These are phyloP conservation scores for Xylaria sp. DNA, from an alignment of 2,329 filamentous ascomycete genomes.

Conservation along the genomic window DNA sequence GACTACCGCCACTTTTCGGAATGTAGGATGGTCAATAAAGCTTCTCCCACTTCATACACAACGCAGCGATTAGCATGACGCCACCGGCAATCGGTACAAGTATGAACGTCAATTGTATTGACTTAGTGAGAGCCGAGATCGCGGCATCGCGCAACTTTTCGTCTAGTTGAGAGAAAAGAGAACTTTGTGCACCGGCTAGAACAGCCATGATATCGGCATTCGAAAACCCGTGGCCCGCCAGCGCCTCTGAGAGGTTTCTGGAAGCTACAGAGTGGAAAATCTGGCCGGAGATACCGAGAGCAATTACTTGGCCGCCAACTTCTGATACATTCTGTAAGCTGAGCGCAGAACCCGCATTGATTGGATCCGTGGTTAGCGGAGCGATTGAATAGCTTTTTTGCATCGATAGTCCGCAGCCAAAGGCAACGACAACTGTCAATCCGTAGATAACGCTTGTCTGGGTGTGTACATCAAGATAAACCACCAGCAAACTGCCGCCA, in stretches of 20 bases:
- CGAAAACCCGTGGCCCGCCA: slow-evolving; percentile 45
- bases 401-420: slow-evolving; percentile 45
- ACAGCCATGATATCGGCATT: slow-evolving; percentile 46
- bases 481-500: slow-evolving; percentile 45
- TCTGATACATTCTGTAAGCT: slow-evolving; percentile 36
- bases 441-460: slow-evolving; percentile 47
- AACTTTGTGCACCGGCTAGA: slow-evolving; percentile 49
- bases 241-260: slow-evolving; percentile 38
- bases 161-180: slow-evolving; percentile 46
- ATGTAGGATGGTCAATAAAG: slow-evolving; percentile 26
- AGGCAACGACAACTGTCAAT: slow-evolving; percentile 49
- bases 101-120: slow-evolving; percentile 26
- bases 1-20: not conserved
- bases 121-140: slow-evolving; percentile 48
- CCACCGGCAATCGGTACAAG: slow-evolving; percentile 31
- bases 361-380: slow-evolving; percentile 44
- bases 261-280: slow-evolving; percentile 38
- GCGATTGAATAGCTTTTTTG: slow-evolving; percentile 50
- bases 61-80: slow-evolving; percentile 39
- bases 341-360: slow-evolving; percentile 13
- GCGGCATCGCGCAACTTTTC: slow-evolving; percentile 43
- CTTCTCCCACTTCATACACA: slow-evolving; percentile 47
- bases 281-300: slow-evolving; percentile 34
- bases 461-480: slow-evolving; percentile 40
- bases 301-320: slow-evolving; percentile 32